Base-by-base conservation (phyloP, 495 filamentous ascomycete genomes). In the Tuber magnatum region DNA sequence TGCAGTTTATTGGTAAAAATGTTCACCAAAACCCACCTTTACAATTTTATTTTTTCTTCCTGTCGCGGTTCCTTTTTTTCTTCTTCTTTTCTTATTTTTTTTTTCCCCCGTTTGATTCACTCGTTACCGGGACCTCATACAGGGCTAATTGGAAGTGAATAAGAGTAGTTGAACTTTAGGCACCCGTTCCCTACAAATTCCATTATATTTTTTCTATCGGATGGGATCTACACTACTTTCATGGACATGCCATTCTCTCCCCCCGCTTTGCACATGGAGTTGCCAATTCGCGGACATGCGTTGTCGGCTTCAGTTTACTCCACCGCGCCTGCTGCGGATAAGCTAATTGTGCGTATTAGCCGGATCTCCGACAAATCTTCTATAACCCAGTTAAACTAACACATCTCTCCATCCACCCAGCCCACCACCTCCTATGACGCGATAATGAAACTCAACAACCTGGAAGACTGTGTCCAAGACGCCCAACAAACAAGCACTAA, bases 401-500 rank as follows among this genome's bases (percentile, higher is more conserved):
- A 14, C 78, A 84, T 35, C n/a, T 28, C 0, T 70, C 85, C 22
- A 43, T 85, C 24, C 76, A 84, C 78, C 2, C 78, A 89, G 73
- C 81, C 86, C 0, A 95, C 92, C 1, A 93, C 93, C 8, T 94
- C 93, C 1, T 99, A 97, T 84, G 95, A 96, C 80, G 89, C 92
- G 2, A 85, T 99, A 68, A 96, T 97, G 91, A 89, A 91, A 43
- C 86, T 99, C 42, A 91, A 92, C 22, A 97, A 93, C 72, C 85
- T 99, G 51, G 94, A 97, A 75, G 92, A 93, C 80, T 97, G 94
- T 75, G 92, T 98, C 46, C 92, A 97, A 83, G 95, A 99, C 80
- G 94, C 94, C 8, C 83, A 97, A 0, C 87, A 88, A 1, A 97
- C 93, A 0, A 88, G 92, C 7, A 90, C 92, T 75, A 87, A 87